These are phyloP conservation scores for Phytophthora lateralis DNA, from an alignment of 352 stramenopile species.

Conservation along the genomic window DNA sequence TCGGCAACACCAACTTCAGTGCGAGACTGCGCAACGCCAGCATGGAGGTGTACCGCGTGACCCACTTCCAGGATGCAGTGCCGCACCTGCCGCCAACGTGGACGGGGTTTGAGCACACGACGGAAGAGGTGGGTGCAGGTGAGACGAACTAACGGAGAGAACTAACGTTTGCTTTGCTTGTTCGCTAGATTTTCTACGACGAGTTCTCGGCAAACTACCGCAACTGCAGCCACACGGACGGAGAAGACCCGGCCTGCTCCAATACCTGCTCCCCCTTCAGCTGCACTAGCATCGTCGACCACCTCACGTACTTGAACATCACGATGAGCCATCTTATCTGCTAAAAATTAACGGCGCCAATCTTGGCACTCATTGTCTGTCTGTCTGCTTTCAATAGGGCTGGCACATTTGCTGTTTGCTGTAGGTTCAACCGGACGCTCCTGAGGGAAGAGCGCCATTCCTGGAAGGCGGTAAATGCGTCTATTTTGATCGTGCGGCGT, in stretches of 20 bases:
- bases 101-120: conserved; percentile 77
- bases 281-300: conserved; percentile 84
- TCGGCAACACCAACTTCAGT: conserved; percentile 76
- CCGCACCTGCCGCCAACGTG: conserved; percentile 78
- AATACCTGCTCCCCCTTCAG: conserved; percentile 74
- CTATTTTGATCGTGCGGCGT: conserved; percentile 31
- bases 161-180: conserved; percentile 14
- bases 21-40: conserved; percentile 51
- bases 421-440: conserved; percentile 14
- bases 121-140: conserved; percentile 57
- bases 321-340: conserved; percentile 89
- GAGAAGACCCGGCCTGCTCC: conserved; percentile 74
- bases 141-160: not conserved
- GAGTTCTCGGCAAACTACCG: conserved; percentile 70
- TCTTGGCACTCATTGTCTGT: not conserved
- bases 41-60: conserved; percentile 74
- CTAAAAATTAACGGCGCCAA: conserved; percentile 41
- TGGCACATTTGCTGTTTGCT: not conserved
- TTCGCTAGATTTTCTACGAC: conserved; percentile 79
- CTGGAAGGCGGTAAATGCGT: conserved; percentile 13
- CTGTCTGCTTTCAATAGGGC: conserved; percentile 16
- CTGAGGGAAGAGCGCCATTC: conserved; percentile 27
- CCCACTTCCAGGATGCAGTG: conserved; percentile 80
- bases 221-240: conserved; percentile 57
- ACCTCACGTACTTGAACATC: conserved; percentile 89